A percentile compares a stretch with the other conserved stretches of the same genome.
These are phyloP conservation scores for Leishmania tarentolae DNA, from an alignment of 208 protist genomes.

Conservation along the genomic window DNA sequence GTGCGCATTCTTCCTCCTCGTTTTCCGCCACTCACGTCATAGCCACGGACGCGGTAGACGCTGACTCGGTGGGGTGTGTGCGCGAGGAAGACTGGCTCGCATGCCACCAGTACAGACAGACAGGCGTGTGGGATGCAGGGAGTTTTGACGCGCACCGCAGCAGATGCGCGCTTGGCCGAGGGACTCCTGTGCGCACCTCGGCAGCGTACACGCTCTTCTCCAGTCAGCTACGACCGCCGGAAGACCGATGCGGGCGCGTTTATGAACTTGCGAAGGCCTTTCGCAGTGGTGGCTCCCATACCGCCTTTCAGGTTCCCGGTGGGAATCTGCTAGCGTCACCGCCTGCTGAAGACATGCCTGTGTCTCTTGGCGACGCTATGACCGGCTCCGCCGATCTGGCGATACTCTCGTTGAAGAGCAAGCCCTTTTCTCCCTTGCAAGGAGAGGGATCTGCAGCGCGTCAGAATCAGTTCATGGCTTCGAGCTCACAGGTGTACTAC, in stretches of 20 bases:
- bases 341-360: background rate
- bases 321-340: slow-evolving; percentile 12
- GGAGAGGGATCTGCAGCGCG: background rate
- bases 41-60: background rate
- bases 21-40: background rate
- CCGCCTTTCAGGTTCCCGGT: background rate
- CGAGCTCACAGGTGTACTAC: background rate
- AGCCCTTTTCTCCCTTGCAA: background rate
- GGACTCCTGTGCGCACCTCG: background rate
- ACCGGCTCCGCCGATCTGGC: background rate
- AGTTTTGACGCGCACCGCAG: background rate
- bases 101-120: background rate
- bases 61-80: background rate
- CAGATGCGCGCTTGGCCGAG: background rate
- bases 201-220: slow-evolving; percentile 22
- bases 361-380: background rate
- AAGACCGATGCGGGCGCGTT: slow-evolving; percentile 15
- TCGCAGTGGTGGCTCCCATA: background rate
- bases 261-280: slow-evolving; percentile 14
- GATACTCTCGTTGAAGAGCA: background rate
- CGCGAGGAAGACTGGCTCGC: background rate
- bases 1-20: background rate
- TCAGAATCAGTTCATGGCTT: background rate
- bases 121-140: background rate
- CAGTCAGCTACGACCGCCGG: slow-evolving; percentile 5